Percentiles rank a stretch among this genome's conserved stretches.
These are phyloP conservation scores for Terfezia boudieri DNA, from an alignment of 495 filamentous ascomycete species.

Conservation along the genomic window DNA sequence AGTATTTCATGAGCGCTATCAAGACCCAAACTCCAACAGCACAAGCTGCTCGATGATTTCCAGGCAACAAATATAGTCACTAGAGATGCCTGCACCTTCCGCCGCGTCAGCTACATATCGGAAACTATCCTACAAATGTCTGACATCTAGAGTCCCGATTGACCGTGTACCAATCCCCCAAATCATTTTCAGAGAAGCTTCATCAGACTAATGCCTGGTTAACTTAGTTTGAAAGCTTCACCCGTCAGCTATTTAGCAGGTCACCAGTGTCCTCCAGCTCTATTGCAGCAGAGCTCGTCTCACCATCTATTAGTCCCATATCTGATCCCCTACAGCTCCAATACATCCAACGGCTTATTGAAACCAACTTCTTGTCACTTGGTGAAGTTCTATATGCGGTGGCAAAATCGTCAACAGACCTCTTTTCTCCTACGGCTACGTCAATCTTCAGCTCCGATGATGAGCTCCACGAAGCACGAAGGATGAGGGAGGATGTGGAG, in stretches of 20 bases:
- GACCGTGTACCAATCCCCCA: constrained; percentile 6
- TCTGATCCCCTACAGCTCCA: constrained; percentile 14
- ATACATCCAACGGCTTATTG: constrained; percentile 14
- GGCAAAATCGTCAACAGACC: constrained; percentile 5
- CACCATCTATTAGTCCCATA: constrained; percentile 6
- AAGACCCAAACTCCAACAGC: not conserved
- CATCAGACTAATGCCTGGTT: not conserved
- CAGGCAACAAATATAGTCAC: constrained; percentile 2
- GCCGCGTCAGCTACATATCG: constrained; percentile 10
- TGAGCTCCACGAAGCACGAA: not conserved
- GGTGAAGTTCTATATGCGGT: constrained; percentile 12
- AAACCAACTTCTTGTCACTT: constrained; percentile 13
- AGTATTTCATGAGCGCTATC: constrained; percentile 1
- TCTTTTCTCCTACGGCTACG: no score
- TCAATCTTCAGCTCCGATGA: not conserved
- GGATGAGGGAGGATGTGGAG: constrained; percentile 9
- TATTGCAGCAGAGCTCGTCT: constrained; percentile 14
- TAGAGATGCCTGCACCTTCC: constrained; percentile 5
- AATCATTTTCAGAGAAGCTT: not conserved
- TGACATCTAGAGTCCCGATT: constrained; percentile 7
- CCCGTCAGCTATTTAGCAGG: constrained; percentile 12
- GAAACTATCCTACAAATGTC: constrained; percentile 10
- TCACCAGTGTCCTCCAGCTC: constrained; percentile 7
- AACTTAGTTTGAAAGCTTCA: constrained; percentile 13
- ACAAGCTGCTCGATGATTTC: not conserved